These are phyloP conservation scores for Globisporangium paddicum DNA, from an alignment of 352 stramenopile species.

Conservation along the genomic window DNA sequence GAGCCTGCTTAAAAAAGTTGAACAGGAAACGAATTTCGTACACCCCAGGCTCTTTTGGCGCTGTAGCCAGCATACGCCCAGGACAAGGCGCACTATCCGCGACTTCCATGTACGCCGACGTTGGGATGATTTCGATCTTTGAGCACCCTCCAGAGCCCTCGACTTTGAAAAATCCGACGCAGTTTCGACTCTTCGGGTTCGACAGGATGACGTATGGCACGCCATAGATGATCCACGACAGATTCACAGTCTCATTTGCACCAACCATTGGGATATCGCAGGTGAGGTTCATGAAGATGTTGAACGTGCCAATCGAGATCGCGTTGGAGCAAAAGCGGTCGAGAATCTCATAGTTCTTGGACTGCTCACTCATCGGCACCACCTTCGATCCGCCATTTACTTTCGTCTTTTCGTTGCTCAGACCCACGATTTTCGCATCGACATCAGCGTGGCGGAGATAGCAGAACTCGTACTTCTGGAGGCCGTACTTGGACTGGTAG, in stretches of 20 bases:
- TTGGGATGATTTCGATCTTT: constrained; percentile 48
- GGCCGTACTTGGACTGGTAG: constrained; percentile 57
- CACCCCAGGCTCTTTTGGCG: constrained; percentile 40
- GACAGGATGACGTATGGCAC: constrained; percentile 43
- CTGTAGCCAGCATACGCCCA: constrained; percentile 40
- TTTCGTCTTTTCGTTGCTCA: constrained; percentile 16
- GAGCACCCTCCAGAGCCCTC: constrained; percentile 24
- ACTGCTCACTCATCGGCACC: not conserved
- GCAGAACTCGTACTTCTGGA: constrained; percentile 56
- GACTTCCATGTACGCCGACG: constrained; percentile 42
- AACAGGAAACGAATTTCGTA: constrained; percentile 66
- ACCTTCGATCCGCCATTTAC: constrained; percentile 19
- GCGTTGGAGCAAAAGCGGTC: constrained; percentile 43
- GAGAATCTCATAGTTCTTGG: constrained; percentile 39
- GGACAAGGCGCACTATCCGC: constrained; percentile 29
- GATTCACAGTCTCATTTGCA: constrained; percentile 36
- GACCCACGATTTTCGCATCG: constrained; percentile 22
- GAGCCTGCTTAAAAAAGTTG: constrained; percentile 58
- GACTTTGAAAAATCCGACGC: constrained; percentile 52
- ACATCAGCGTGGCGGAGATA: constrained; percentile 40
- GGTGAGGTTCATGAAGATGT: constrained; percentile 60
- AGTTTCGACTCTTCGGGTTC: constrained; percentile 44
- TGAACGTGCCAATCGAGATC: constrained; percentile 56
- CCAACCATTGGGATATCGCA: constrained; percentile 42
- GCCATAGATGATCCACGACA: constrained; percentile 53